phyloP scores from a whole-genome alignment of 2,329 filamentous ascomycete species.

The Akanthomyces muscarius region DNA sequence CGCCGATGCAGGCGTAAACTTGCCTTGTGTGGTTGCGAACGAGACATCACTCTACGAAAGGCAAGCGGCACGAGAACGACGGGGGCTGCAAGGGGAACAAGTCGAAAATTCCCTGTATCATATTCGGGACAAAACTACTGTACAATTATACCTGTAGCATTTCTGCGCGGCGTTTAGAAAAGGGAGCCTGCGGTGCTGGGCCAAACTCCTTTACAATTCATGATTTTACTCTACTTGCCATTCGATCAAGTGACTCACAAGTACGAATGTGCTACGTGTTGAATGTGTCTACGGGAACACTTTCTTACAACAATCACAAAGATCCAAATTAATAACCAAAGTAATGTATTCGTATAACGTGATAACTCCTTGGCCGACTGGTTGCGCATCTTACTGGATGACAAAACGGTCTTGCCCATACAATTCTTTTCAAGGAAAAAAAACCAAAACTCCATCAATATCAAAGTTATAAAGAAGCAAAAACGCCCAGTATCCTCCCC shows the following conservation, averaged over 20 bases:
- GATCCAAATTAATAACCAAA: neutral
- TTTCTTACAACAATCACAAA: neutral
- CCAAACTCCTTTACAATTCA: conserved; percentile 10
- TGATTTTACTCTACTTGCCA: conserved; percentile 1
- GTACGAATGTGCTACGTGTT: neutral
- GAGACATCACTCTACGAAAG: neutral
- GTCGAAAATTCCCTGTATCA: neutral
- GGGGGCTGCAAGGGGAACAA: neutral
- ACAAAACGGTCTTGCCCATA: neutral
- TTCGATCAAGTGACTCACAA: neutral
- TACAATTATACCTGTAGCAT: conserved; percentile 29
- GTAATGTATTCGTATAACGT: neutral
- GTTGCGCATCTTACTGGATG: neutral
- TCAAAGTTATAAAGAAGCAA: neutral
- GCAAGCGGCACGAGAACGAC: no score
- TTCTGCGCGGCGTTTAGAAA: conserved; percentile 32
- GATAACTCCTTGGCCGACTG: neutral
- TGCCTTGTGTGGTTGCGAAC: no score
- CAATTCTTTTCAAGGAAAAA: neutral
- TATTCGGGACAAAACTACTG: conserved; percentile 21
- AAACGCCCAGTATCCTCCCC: neutral
- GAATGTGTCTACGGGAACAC: neutral
- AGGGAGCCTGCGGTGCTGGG: neutral
- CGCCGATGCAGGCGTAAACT: conserved; percentile 62
- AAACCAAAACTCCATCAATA: neutral